Evolutionary conservation across 495 filamentous ascomycete genomes (phyloP), one percentile per base, ranked within the genome.

Genomic region (Lentithecium fluviatile): DNA sequence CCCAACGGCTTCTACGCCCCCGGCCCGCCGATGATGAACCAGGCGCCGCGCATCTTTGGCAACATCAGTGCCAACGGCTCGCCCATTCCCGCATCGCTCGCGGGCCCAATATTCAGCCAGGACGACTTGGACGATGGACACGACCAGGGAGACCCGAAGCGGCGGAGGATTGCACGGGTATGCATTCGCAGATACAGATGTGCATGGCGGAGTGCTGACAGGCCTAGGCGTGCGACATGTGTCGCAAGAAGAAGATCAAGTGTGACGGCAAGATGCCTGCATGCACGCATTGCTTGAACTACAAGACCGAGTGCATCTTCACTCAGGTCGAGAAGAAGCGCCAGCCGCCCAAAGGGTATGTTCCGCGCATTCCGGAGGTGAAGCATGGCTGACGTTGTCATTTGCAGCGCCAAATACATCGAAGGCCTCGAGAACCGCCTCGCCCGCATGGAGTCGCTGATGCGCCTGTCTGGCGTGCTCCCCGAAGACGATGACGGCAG

Each of bases 171-270:
- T 66, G 91, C 94, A 25, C 85, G 91, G 79, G 89, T 91, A 77
- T 73, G 78, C 78, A 34, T 13, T 13, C 26, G 24, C 4, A 21
- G 8, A 52, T 21, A 10, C 3, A 2, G 32, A 7, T 57, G 36
- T 20, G 10, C 37, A 43, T 36, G 10, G 25, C 11, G 25, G 36
- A 37, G 19, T 60, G 48, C 60, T 65, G 37, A 63, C 52, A 34
- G 37, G 19, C 58, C 38, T 72, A 93, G 89, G 94, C 94, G 50
- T 98, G 94, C 79, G 94, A 98, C 71, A 96, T 97, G 93, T 98
- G 94, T 71, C 84, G 94, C 63, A 97, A 96, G 77, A 98, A 97
- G 80, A 98, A 98, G 82, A 97, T 98, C 71, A 97, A 97, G 76
- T 98, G 94, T 75, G 95, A 98, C 71, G 94, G 94, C 51, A 96